These are phyloP conservation scores for Candida sp. DNA, from an alignment of 1,139 yeast species.

Conservation along the genomic window DNA sequence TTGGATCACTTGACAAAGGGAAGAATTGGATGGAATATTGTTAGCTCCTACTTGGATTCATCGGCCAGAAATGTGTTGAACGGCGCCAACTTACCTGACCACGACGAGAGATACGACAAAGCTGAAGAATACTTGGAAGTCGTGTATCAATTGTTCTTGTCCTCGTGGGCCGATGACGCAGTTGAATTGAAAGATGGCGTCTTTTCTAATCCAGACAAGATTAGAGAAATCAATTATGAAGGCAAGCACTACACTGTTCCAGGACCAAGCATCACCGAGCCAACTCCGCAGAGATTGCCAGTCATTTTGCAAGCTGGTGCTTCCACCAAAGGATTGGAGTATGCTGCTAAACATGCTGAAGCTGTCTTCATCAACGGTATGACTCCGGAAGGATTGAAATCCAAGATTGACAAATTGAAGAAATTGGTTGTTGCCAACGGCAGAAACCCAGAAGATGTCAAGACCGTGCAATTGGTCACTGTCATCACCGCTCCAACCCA, in stretches of 20 bases:
- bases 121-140: slow-evolving; percentile 48
- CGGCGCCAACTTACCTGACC: slow-evolving; percentile 38
- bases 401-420: slow-evolving; percentile 29
- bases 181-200: slow-evolving; percentile 26
- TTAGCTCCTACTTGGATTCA: slow-evolving; percentile 43
- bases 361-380: slow-evolving; percentile 36
- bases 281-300: slow-evolving; percentile 47
- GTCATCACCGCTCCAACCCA: slow-evolving; percentile 35
- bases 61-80: slow-evolving; percentile 43
- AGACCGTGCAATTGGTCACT: slow-evolving; percentile 32
- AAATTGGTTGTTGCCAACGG: slow-evolving; percentile 29
- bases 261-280: slow-evolving; percentile 48
- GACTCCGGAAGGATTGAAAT: slow-evolving; percentile 30
- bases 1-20: slow-evolving; percentile 47
- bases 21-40: slow-evolving; percentile 51
- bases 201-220: slow-evolving; percentile 23
- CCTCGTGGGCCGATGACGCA: slow-evolving; percentile 52
- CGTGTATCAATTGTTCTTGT: slow-evolving; percentile 39
- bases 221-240: slow-evolving; percentile 28
- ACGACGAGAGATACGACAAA: slow-evolving; percentile 42
- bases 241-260: slow-evolving; percentile 44
- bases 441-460: slow-evolving; percentile 33
- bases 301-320: slow-evolving; percentile 52
- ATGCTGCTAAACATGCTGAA: slow-evolving; percentile 50
- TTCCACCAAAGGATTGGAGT: slow-evolving; percentile 40